phyloP scores from a whole-genome alignment of 208 protist genomes.

The Trypanosoma congolense region DNA sequence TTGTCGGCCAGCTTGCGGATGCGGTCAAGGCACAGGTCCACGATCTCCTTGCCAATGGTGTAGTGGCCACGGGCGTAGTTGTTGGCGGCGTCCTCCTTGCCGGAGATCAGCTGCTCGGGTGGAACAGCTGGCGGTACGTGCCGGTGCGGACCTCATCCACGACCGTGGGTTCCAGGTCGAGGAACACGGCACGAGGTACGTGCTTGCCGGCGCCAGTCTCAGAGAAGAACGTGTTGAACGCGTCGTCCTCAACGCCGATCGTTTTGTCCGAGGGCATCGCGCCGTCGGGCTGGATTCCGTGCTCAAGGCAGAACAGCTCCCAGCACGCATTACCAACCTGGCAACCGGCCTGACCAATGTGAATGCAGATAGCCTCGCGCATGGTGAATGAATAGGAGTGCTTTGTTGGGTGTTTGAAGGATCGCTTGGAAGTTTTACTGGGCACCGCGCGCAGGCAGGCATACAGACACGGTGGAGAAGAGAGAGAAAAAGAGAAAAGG shows the following conservation, averaged over 20 bases:
- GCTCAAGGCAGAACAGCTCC: slow-evolving; percentile 90
- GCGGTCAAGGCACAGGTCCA: slow-evolving; percentile 92
- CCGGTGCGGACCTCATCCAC: slow-evolving; percentile 95
- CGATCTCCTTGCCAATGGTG: slow-evolving; percentile 96
- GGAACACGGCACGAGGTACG: slow-evolving; percentile 92
- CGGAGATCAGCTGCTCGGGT: slow-evolving; percentile 96
- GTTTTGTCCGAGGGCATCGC: slow-evolving; percentile 85
- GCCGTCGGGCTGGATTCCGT: slow-evolving; percentile 88
- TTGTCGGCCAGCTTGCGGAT: slow-evolving; percentile 97
- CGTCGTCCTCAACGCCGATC: slow-evolving; percentile 82
- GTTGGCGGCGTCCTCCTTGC: slow-evolving; percentile 98
- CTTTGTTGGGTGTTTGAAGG: too few species aligned
- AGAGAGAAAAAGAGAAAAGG: too few species aligned
- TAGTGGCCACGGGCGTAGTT: slow-evolving; percentile 99
- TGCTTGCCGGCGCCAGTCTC: slow-evolving; percentile 91
- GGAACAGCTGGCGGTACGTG: slow-evolving; percentile 94
- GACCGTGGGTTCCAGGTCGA: slow-evolving; percentile 97
- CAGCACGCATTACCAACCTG: slow-evolving; percentile 98
- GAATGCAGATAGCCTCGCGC: slow-evolving; percentile 93
- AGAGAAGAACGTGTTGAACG: slow-evolving; percentile 96
- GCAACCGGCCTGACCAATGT: slow-evolving; percentile 95
- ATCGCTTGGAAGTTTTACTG: too few species aligned
- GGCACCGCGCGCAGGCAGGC: too few species aligned
- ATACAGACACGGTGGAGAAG: too few species aligned
- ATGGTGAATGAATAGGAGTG: slow-evolving; percentile 34